These are phyloP conservation scores for Globisporangium barbulae DNA, from an alignment of 352 stramenopile species.

Conservation along the genomic window DNA sequence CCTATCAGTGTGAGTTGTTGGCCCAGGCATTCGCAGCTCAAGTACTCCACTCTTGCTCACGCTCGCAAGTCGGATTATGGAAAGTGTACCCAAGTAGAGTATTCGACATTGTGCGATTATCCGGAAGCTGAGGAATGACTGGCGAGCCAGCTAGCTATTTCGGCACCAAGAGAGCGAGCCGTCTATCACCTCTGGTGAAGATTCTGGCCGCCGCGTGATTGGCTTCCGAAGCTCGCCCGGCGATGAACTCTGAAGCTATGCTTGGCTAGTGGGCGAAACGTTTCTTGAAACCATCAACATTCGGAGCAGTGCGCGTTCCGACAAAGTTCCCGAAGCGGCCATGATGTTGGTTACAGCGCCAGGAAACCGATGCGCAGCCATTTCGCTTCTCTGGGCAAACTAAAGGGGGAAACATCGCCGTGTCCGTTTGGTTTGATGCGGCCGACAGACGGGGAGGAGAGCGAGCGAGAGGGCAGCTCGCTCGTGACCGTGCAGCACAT, in stretches of 20 bases:
- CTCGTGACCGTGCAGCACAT: neutral
- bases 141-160: neutral
- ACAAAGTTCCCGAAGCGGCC: neutral
- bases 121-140: neutral
- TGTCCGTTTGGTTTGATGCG: neutral
- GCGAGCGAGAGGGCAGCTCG: neutral
- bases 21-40: too few species aligned
- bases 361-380: neutral
- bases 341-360: neutral
- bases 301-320: conserved; percentile 6
- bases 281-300: conserved; percentile 7
- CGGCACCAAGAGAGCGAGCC: neutral
- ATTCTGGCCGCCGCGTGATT: neutral
- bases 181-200: neutral
- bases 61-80: neutral
- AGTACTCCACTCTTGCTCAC: too few species aligned
- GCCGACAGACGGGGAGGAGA: neutral
- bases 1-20: too few species aligned
- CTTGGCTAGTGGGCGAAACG: conserved; percentile 1
- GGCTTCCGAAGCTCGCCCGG: neutral
- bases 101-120: neutral
- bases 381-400: neutral
- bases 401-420: neutral
- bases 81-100: neutral
- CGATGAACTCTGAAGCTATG: neutral